Conservation (phyloP, 177 flowering plant genomes). For the Vitis hybrid region DNA sequence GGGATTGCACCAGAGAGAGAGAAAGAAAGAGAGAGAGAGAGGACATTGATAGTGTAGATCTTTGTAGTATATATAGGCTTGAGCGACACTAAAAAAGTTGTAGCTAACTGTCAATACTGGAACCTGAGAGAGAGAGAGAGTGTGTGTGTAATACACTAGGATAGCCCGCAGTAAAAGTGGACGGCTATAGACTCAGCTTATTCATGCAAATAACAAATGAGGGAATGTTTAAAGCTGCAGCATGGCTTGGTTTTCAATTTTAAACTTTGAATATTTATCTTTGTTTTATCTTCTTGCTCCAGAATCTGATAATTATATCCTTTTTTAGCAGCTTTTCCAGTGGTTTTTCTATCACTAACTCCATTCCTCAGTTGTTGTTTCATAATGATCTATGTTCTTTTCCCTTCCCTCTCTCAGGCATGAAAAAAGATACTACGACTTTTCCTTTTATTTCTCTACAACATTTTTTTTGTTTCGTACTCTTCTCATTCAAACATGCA, state of each 20-base stretch:
- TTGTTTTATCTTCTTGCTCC: not conserved
- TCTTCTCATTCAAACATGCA: constrained; percentile 1
- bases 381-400: not conserved
- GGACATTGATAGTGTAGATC: not conserved
- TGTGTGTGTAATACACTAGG: not conserved
- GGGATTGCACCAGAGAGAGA: constrained; percentile 18
- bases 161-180: constrained; percentile 22
- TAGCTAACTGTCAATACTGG: constrained; percentile 19
- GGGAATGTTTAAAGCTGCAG: constrained; percentile 44
- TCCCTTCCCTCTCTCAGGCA: not conserved
- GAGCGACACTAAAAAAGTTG: constrained; percentile 22
- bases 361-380: not conserved
- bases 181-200: constrained; percentile 18
- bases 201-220: constrained; percentile 15
- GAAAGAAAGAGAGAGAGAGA: constrained; percentile 11
- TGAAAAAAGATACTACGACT: not conserved
- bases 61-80: constrained; percentile 6
- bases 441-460: not conserved
- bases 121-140: constrained; percentile 6
- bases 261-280: not conserved
- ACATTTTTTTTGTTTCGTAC: not conserved
- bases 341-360: constrained; percentile 11
- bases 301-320: not conserved
- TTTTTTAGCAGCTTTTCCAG: constrained; percentile 18
- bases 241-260: constrained; percentile 7